Evolutionary conservation across 1,284 basidiomycete genomes (phyloP).

Genomic region (Inonotus obliquus): DNA sequence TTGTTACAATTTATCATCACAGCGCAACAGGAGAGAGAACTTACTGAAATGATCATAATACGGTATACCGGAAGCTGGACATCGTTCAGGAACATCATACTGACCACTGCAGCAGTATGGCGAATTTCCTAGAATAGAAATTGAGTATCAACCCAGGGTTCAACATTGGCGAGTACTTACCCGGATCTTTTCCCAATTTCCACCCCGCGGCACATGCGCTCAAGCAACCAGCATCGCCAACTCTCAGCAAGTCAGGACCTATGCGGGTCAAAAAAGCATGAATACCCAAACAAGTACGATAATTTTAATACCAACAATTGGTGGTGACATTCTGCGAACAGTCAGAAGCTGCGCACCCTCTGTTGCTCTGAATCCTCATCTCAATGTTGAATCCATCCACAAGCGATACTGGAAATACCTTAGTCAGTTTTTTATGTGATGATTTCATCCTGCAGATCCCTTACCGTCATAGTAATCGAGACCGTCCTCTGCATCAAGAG

Average conservation of each 20-base stretch:
- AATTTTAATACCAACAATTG: conserved; percentile 30
- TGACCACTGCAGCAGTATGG: conserved; percentile 52
- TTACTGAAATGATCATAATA: conserved; percentile 54
- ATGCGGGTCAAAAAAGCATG: conserved; percentile 27
- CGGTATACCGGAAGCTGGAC: conserved; percentile 43
- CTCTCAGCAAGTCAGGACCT: conserved; percentile 46
- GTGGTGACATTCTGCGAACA: conserved; percentile 52
- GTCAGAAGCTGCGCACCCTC: conserved; percentile 42
- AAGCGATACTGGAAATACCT: conserved; percentile 35
- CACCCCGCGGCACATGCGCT: conserved; percentile 54
- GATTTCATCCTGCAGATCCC: conserved; percentile 15
- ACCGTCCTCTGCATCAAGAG: conserved; percentile 35
- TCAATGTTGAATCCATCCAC: conserved; percentile 61
- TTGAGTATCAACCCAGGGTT: not conserved
- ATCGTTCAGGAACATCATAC: conserved; percentile 43
- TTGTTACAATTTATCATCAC: not conserved
- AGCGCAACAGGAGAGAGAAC: not conserved
- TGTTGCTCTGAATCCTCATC: conserved; percentile 45
- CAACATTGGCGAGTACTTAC: conserved; percentile 23
- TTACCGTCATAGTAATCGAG: conserved; percentile 45
- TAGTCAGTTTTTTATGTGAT: conserved; percentile 23
- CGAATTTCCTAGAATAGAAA: conserved; percentile 26
- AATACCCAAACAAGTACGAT: not conserved
- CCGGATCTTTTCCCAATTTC: conserved; percentile 40
- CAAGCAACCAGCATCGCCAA: conserved; percentile 51